Conservation (phyloP, 2,329 filamentous ascomycete genomes). For the Phyllosticta capitalensis region DNA sequence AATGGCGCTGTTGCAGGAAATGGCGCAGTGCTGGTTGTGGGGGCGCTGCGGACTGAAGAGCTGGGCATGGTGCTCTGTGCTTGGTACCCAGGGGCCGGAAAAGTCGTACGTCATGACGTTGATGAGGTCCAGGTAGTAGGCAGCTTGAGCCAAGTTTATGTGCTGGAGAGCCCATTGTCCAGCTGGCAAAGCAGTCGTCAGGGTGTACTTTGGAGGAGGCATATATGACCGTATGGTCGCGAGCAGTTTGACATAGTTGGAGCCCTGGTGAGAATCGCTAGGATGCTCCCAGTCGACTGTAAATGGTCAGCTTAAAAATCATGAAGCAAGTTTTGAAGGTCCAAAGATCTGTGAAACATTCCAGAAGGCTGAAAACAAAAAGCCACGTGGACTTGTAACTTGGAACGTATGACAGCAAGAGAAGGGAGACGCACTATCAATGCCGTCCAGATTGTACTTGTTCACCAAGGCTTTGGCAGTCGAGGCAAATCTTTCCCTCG, state of each 20-base stretch:
- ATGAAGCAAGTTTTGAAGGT: background rate
- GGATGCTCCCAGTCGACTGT: slow-evolving; percentile 77
- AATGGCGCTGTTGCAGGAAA: slow-evolving; percentile 57
- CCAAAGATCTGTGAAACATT: background rate
- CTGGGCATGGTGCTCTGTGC: slow-evolving; percentile 66
- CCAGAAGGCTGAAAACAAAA: background rate
- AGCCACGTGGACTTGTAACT: background rate
- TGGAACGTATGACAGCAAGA: background rate
- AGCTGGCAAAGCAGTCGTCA: slow-evolving; percentile 65
- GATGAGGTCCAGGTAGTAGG: slow-evolving; percentile 61
- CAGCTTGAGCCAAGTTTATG: slow-evolving; percentile 55
- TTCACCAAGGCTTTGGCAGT: slow-evolving; percentile 59
- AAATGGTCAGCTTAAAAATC: slow-evolving; percentile 8
- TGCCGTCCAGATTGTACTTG: slow-evolving; percentile 61
- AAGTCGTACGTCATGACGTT: slow-evolving; percentile 80
- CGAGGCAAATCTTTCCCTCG: slow-evolving; percentile 60
- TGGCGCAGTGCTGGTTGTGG: slow-evolving; percentile 45
- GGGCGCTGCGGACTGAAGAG: slow-evolving; percentile 50
- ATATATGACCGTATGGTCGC: slow-evolving; percentile 56
- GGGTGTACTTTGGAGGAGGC: slow-evolving; percentile 57
- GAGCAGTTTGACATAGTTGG: slow-evolving; percentile 61
- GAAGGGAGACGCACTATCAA: slow-evolving; percentile 54
- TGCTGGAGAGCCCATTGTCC: slow-evolving; percentile 55
- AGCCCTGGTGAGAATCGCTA: slow-evolving; percentile 53
- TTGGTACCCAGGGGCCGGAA: slow-evolving; percentile 57